Evolutionary conservation across 1,139 yeast genomes (phyloP).

Genomic region (Yamadazyma oceani): DNA sequence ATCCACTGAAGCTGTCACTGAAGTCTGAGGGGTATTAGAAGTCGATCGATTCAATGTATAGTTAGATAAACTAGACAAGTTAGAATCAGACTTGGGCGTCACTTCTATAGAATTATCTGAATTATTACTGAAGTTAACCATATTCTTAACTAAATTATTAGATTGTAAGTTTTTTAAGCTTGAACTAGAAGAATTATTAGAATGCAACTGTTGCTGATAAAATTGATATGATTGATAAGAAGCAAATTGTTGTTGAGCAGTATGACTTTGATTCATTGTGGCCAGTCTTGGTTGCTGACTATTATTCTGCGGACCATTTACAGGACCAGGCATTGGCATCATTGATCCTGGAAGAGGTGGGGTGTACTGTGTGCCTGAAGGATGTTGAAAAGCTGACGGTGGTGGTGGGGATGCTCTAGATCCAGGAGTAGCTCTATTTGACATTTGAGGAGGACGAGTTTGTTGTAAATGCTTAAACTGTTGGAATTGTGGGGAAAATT

Average conservation of each 20-base stretch:
- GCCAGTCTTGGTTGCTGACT: neutral
- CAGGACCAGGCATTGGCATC: too few relatives aligned
- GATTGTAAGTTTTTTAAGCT: slow-evolving; percentile 17
- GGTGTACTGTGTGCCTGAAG: neutral
- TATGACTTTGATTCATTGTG: neutral
- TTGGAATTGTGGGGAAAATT: slow-evolving; percentile 17
- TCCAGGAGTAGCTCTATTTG: slow-evolving; percentile 1
- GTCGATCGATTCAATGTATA: slow-evolving; percentile 28
- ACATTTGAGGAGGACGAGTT: neutral
- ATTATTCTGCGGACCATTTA: too few relatives aligned
- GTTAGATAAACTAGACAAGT: slow-evolving; percentile 25
- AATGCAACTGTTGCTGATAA: slow-evolving; percentile 13
- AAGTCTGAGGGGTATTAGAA: slow-evolving; percentile 41
- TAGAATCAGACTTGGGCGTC: slow-evolving; percentile 20
- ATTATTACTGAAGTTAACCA: slow-evolving; percentile 11
- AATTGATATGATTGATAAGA: slow-evolving; percentile 10
- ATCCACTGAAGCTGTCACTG: slow-evolving; percentile 24
- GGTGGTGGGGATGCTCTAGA: slow-evolving; percentile 4
- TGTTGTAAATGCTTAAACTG: slow-evolving; percentile 16
- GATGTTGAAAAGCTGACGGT: slow-evolving; percentile 1
- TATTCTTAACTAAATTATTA: slow-evolving; percentile 13
- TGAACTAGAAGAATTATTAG: slow-evolving; percentile 16
- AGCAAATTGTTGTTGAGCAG: slow-evolving; percentile 6
- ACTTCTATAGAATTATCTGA: slow-evolving; percentile 13
- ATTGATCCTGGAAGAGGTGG: neutral